Evolutionary conservation across 2,329 filamentous ascomycete genomes (phyloP), one percentile per base, ranked within the genome.

Genomic region (Pseudogymnoascus sp.): DNA sequence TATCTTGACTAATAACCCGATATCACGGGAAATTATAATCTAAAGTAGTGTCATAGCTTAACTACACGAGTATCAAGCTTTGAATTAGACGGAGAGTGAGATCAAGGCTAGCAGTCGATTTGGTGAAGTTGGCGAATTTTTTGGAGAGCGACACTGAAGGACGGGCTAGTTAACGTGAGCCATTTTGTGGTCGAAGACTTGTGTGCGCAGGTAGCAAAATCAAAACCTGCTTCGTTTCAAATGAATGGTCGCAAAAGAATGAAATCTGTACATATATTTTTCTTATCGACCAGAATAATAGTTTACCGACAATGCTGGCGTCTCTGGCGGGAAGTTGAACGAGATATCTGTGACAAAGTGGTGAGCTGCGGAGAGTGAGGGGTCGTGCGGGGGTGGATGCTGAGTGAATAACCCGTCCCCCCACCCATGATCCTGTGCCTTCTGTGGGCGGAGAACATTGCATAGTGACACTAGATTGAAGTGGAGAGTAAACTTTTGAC

Each of bases 111-210:
- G 62, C 61, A 8, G 62, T 63, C 18, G 63, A 65, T 59, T 61
- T 67, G 60, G 66, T 67, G 60, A 67, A 67, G 30, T 65, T 67
- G 63, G 61, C 59, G 25, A 66, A 58, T 64, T 67, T 60, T 50
- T 64, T 66, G 32, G 62, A 22, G 57, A 64, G 59, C 34, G 66
- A 64, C 30, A 39, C 57, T 57, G 20, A 32, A 59, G 57, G 57
- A 12, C 20, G 57, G 16, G 57, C 57, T n/a, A 20, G 6, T 14
- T 43, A 25, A 43, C 16, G 5, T 43, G 12, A 14, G 39, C 39
- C 39, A 43, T 43, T 43, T 43, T 1, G 39, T 25, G 18, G 39
- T 12, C 11, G 4, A 14, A 43, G 39, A 6, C 20, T 25, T 43
- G 20, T 43, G 1, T 22, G 20, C 20, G 11, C 39, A 8, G 39